These are phyloP conservation scores for Spathaspora hagerdaliae DNA, from an alignment of 805 yeast genomes.

Conservation along the genomic window DNA sequence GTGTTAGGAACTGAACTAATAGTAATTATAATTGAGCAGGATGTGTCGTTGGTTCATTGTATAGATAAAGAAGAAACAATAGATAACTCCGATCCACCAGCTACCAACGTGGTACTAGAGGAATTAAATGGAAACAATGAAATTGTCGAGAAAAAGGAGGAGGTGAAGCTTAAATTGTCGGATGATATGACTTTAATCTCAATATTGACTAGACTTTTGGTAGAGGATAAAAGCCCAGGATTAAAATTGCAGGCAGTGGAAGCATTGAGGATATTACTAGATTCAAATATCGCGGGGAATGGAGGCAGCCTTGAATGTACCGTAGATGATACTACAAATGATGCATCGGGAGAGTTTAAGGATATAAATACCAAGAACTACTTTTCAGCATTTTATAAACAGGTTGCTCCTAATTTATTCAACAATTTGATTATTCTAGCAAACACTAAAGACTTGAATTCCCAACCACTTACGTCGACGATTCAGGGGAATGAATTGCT, in stretches of 20 bases:
- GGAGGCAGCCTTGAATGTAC: neutral
- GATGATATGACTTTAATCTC: conserved; percentile 58
- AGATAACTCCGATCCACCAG: conserved; percentile 26
- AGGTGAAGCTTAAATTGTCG: conserved; percentile 31
- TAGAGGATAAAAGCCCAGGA: conserved; percentile 64
- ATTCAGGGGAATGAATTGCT: conserved; percentile 34
- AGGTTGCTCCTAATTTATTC: conserved; percentile 59
- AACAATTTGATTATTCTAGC: conserved; percentile 40
- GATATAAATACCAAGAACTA: conserved; percentile 41
- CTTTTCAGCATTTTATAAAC: conserved; percentile 56
- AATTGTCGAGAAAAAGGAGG: conserved; percentile 6
- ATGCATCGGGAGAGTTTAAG: conserved; percentile 15
- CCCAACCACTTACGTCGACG: conserved; percentile 1
- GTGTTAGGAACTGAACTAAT: conserved; percentile 77
- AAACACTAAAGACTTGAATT: conserved; percentile 3
- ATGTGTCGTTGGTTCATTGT: conserved; percentile 55
- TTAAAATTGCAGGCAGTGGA: conserved; percentile 79
- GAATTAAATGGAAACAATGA: conserved; percentile 2
- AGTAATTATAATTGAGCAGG: conserved; percentile 80
- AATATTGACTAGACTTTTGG: conserved; percentile 54
- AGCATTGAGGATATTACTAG: conserved; percentile 71
- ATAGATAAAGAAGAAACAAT: conserved; percentile 26
- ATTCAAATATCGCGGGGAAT: conserved; percentile 41
- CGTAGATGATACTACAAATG: conserved; percentile 6
- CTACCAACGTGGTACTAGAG: conserved; percentile 5